Evolutionary conservation across 495 filamentous ascomycete species (phyloP), one percentile per base, ranked within the genome.

Genomic region (Penicillium ucsense): DNA sequence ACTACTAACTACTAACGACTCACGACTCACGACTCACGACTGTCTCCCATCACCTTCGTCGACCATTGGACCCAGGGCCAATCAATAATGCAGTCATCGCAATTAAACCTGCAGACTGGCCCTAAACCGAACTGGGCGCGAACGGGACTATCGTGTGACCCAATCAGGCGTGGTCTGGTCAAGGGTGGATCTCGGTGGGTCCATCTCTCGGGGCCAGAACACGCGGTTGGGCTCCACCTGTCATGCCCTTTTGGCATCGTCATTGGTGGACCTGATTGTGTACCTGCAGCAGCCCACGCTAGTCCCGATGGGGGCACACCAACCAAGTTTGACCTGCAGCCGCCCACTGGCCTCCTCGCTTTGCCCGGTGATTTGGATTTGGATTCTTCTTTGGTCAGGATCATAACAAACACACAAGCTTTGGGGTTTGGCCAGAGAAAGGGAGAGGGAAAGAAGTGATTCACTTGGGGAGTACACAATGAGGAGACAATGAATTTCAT

Each of bases 211-310:
- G 20, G 46, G 46, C 46, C 39, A 48, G 46, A 45, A 43, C 46
- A n/a, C 11, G 31, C 39, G 9, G 27, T 3, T 4, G 3, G 27
- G 38, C 12, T 32, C 55, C 53, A 55, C 52, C 44, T 37, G 47
- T 48, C 48, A 49, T 9, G 29, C 12, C 9, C 37, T 6, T 0
- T 3, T 0, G 38, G 4, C 4, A 3, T n/a, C 20, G 20, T 43
- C 11, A 59, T 50, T 53, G 30, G 52, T 9, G 27, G n/a, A 35
- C 8, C 11, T 9, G 27, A 40, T 42, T 29, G 45, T 47, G 55
- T 60, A 58, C 55, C 57, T 58, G 54, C 47, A 49, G 48, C 48
- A 49, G 48, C 48, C 27, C 8, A 12, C 46, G 35, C 53, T 52
- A 38, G 31, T 38, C 46, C 46, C 8, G n/a, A 47, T 38, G 37